A percentile compares a stretch with the other conserved stretches of the same genome.
Evolutionary conservation across 2,329 filamentous ascomycete genomes (phyloP).

Genomic region (Nakataea oryzae): DNA sequence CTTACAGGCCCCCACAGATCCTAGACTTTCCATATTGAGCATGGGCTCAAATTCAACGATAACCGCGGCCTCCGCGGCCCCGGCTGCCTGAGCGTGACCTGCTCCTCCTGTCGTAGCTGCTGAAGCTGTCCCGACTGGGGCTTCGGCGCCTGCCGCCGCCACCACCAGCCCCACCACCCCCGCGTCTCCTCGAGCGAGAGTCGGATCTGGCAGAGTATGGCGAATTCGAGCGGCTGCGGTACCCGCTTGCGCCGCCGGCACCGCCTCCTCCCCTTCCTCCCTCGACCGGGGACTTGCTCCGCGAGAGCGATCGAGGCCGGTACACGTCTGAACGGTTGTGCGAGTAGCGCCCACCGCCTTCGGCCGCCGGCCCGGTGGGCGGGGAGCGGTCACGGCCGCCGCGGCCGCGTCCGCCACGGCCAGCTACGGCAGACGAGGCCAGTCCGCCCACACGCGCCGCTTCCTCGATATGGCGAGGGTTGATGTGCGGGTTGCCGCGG

Average conservation of each 20-base stretch:
- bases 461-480: conserved; percentile 31
- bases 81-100: conserved; percentile 11
- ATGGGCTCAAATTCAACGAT: background rate
- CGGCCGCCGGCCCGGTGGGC: conserved; percentile 9
- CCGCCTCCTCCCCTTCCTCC: conserved; percentile 11
- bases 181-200: conserved; percentile 18
- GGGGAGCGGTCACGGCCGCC: conserved; percentile 24
- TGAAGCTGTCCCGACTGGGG: conserved; percentile 36
- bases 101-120: conserved; percentile 25
- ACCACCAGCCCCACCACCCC: conserved; percentile 11
- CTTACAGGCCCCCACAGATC: background rate
- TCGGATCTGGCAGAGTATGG: conserved; percentile 24
- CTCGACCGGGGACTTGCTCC: conserved; percentile 29
- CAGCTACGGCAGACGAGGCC: conserved; percentile 5
- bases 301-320: conserved; percentile 47
- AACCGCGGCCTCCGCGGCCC: conserved; percentile 2
- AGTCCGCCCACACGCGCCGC: conserved; percentile 2
- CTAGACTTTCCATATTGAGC: background rate
- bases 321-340: conserved; percentile 41
- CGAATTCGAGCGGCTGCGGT: conserved; percentile 30
- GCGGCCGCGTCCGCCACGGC: conserved; percentile 24
- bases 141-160: conserved; percentile 28
- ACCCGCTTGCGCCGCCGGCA: conserved; percentile 17
- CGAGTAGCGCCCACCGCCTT: conserved; percentile 4
- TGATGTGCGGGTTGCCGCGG: conserved; percentile 44